phyloP scores from a whole-genome alignment of 2,329 filamentous ascomycete genomes.

The Fusarium coicis region DNA sequence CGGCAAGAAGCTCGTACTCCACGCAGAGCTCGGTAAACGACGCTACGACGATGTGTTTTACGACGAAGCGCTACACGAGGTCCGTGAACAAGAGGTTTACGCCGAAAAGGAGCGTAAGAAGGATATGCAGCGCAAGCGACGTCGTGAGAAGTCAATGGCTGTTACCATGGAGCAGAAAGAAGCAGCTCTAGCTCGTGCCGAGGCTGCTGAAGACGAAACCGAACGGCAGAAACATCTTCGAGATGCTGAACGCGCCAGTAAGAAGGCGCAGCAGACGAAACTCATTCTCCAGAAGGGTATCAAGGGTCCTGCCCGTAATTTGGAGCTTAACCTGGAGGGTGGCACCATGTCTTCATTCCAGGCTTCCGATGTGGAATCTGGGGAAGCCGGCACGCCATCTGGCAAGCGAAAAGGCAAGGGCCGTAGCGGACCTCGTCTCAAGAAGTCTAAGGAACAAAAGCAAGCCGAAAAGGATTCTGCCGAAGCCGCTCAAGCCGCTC shows the following conservation, averaged over 20 bases:
- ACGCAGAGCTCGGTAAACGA: conserved; percentile 77
- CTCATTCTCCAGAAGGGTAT: conserved; percentile 87
- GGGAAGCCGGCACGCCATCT: conserved; percentile 51
- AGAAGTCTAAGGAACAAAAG: conserved; percentile 92
- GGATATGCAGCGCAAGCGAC: conserved; percentile 97
- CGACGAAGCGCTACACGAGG: conserved; percentile 83
- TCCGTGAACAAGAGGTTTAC: conserved; percentile 88
- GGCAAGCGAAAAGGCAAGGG: conserved; percentile 57
- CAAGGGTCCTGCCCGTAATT: conserved; percentile 76
- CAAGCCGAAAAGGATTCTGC: conserved; percentile 84
- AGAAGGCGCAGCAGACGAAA: conserved; percentile 92
- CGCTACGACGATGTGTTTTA: conserved; percentile 83
- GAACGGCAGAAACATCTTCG: conserved; percentile 84
- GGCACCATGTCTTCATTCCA: conserved; percentile 88
- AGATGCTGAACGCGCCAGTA: conserved; percentile 89
- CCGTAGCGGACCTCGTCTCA: conserved; percentile 74
- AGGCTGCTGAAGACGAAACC: conserved; percentile 81
- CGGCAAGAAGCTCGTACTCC: conserved; percentile 72
- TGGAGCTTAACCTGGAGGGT: conserved; percentile 85
- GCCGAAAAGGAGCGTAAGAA: conserved; percentile 99
- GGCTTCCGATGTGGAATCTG: conserved; percentile 67
- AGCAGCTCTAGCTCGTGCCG: conserved; percentile 80
- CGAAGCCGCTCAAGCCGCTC: conserved; percentile 85
- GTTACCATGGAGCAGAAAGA: conserved; percentile 93
- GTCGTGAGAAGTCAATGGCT: conserved; percentile 94